Evolutionary conservation across 1,284 basidiomycete species (phyloP), one percentile per base, ranked within the genome.

Genomic region (Trichosporon ovoides): DNA sequence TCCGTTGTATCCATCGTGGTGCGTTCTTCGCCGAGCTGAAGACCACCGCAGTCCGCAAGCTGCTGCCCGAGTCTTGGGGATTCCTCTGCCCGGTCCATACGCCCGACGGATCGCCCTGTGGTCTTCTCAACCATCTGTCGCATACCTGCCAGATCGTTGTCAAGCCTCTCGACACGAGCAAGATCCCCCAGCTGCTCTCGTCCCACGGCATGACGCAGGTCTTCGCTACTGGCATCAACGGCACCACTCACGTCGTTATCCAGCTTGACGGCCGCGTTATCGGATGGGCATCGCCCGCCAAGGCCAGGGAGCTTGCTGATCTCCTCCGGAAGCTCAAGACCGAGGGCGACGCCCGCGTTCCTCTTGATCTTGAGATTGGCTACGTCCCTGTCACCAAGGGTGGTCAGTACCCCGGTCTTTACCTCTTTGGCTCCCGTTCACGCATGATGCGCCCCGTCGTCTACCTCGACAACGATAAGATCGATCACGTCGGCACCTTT

Each of bases 11-110:
- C 43, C 96, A 99, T 79, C 89, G 96, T 80, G 96, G 96, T 78
- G 93, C 96, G 43, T 99, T 99, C 85, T 99, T 98, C 73, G 92
- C 95, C 20, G 94, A 98, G 76, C 84, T 98, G 61, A 98, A 98
- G 82, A 99, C 96, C 1, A 99, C 96, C 0, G 88, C 93, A 20
- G 96, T 99, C 51, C 88, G 96, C 69, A 98, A 98, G 78, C 81
- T 99, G 60, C 81, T 98, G 19, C 96, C 96, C 13, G 96, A 99
- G 79, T 91, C 96, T 36, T 99, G 96, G 96, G 95, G 95, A 57
- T 99, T 99, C 82, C 80, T 99, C 11, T 99, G 96, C 71, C 96
- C 96, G 16, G 96, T 98, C 9, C 96, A 99, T 75, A 99, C 96
- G 2, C 96, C 96, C 28, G 96, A 99, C 81, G 96, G 96, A 66